Base-by-base conservation (phyloP, 306 rosid species). In the Luffa aegyptiaca region DNA sequence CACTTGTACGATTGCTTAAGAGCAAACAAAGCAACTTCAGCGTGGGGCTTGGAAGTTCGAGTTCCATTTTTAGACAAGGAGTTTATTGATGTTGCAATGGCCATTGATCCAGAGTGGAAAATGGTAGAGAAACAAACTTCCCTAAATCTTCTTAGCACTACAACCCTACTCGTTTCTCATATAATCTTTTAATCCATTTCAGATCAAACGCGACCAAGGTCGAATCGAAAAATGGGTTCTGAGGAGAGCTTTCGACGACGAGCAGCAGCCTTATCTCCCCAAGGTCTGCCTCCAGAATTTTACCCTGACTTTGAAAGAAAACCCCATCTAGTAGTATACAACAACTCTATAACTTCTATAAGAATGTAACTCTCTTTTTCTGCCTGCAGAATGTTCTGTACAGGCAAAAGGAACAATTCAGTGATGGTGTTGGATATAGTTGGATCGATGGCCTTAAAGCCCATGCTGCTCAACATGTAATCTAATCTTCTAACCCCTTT, bases 361-460 rank as follows among this genome's bases (percentile, higher is more conserved):
- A 72, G 42, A 26, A 72, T 13, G 42, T 72, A 48, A 20, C 41
- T 17, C 82, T 86, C 36, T 2, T 31, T 84, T 21, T 79, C 14
- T 31, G 49, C 68, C 21, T 81, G 90, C 93, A 96, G 98, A 93
- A 90, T 82, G 93, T 96, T 80, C 83, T 96, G 57, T 96, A 93
- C 73, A 89, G 99, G 81, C 99, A 93, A 84, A 96, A 96, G 62
- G 99, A 96, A 75, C 99, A 96, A 80, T 96, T 93, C 86, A 96
- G 98, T 78, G 98, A 96, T 79, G 98, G 99, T 10, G 99, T 96
- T 39, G 99, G 99, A 53, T 96, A 96, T 72, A 89, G 98, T 45
- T 96, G 99, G 99, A 96, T 96, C 69, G 98, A 96, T 83, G 99
- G 97, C 82, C 93, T 96, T 61, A 96, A 93, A 85, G 89, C 84